Base-by-base conservation (phyloP, 1,284 basidiomycete genomes). In the Amylostereum areolatum region DNA sequence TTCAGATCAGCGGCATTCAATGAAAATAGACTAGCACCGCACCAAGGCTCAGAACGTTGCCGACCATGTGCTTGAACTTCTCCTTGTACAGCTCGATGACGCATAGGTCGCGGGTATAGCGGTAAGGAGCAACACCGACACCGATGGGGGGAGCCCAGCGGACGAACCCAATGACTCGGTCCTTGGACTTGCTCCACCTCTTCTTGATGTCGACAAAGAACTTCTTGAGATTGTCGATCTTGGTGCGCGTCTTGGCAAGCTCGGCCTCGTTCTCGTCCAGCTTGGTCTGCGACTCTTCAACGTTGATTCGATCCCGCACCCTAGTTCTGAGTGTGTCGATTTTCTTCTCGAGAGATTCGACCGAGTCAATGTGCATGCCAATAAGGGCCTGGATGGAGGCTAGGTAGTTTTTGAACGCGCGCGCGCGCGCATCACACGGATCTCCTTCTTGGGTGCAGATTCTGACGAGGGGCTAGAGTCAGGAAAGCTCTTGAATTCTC, bases 361-460 rank as follows among this genome's bases (percentile, higher is more conserved):
- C 54, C 5, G 57, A 48, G 47, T 58, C 44, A 35, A 42, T 62
- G 28, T 59, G 56, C 24, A 9, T 63, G 46, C 59, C 55, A 44
- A 72, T 71, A 32, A 34, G 34, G 43, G 43, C 62, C 62, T 67
- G 56, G 50, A 71, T 66, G 52, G 62, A 66, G 6, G 30, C 54
- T 18, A 66, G 50, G 57, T 56, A 61, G 56, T 64, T 52, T 4
- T 32, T 51, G 66, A 69, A 72, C 1, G 63, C 65, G 1, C n/a
- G 33, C n/a, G 33, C 31, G 29, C 40, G 47, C 68, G 64, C 69
- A 71, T 69, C 3, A 72, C 28, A 34, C 71, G n/a, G 48, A 73
- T 71, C 43, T 72, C 36, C 55, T 59, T 65, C 66, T 63, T 68
- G 9, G 63, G 67, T 28, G 25, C 54, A 43, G 57, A 53, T 35